These are phyloP conservation scores for Aspergillus sclerotioniger DNA, from an alignment of 495 filamentous ascomycete genomes.

Conservation along the genomic window DNA sequence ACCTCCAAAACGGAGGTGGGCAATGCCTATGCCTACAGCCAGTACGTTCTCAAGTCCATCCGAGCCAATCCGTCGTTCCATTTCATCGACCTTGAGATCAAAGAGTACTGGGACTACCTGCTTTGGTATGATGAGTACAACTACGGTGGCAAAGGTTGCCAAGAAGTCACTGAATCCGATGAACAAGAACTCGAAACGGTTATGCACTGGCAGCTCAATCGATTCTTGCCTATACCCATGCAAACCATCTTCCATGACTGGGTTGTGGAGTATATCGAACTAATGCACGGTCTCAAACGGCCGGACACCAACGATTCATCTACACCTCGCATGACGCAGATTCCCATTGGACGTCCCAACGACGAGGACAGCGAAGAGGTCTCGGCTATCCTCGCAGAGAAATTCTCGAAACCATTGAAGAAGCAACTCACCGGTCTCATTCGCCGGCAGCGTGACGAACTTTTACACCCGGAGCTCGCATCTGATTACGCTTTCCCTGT, in stretches of 20 bases:
- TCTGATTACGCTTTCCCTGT: constrained; percentile 84
- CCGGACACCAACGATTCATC: constrained; percentile 50
- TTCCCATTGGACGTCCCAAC: constrained; percentile 47
- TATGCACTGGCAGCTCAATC: constrained; percentile 97
- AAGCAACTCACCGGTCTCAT: constrained; percentile 80
- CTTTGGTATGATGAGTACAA: constrained; percentile 99
- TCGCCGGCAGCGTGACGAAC: constrained; percentile 77
- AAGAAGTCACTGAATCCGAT: constrained; percentile 77
- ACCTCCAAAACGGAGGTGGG: constrained; percentile 96
- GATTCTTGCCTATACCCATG: constrained; percentile 77
- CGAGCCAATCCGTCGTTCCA: constrained; percentile 92
- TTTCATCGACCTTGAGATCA: constrained; percentile 96
- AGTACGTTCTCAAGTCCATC: constrained; percentile 96
- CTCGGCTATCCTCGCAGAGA: constrained; percentile 61
- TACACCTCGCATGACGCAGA: constrained; percentile 78
- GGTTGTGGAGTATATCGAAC: constrained; percentile 89
- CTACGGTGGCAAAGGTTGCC: constrained; percentile 91
- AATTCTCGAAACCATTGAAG: constrained; percentile 85
- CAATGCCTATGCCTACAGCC: constrained; percentile 93
- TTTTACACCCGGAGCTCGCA: constrained; percentile 84
- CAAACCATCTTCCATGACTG: constrained; percentile 88
- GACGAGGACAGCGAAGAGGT: constrained; percentile 58
- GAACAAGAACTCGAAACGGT: constrained; percentile 85
- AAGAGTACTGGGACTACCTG: constrained; percentile 99
- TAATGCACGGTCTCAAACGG: constrained; percentile 84